Conservation (phyloP, 2,329 filamentous ascomycete species). For the Penicillium italicum region DNA sequence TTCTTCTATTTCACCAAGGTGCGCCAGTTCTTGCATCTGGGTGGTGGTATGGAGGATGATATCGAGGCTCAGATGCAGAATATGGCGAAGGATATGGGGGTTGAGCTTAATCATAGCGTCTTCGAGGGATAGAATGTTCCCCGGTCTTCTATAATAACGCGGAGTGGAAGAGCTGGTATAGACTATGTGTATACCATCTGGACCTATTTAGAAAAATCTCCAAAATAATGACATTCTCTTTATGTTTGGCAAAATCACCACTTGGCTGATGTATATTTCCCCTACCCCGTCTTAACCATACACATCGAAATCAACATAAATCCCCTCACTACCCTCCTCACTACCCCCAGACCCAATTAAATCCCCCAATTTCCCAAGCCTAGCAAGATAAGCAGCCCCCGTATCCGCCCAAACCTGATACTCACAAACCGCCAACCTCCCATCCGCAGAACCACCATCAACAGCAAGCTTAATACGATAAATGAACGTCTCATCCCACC, state of each 20-base stretch:
- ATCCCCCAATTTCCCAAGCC: slow-evolving; percentile 22
- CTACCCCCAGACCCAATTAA: not conserved
- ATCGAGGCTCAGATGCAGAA: slow-evolving; percentile 82
- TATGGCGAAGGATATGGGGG: slow-evolving; percentile 85
- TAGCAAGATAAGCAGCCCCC: slow-evolving; percentile 43
- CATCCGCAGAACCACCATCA: slow-evolving; percentile 15
- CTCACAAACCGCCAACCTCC: slow-evolving; percentile 33
- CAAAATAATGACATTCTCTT: not conserved
- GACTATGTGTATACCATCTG: slow-evolving; percentile 4
- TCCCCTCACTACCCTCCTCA: not conserved
- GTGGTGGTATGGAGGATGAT: slow-evolving; percentile 89
- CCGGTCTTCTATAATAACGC: not conserved
- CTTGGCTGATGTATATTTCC: not conserved
- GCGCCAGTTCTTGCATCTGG: slow-evolving; percentile 70
- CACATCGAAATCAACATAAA: not conserved
- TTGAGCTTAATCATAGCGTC: slow-evolving; percentile 82
- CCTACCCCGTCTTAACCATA: not conserved
- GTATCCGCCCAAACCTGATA: slow-evolving; percentile 47
- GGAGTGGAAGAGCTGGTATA: not conserved
- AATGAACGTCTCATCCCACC: slow-evolving; percentile 42
- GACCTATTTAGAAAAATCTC: slow-evolving; percentile 7
- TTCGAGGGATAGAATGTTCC: slow-evolving; percentile 67
- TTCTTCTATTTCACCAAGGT: slow-evolving; percentile 79
- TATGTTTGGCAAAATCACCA: too few species aligned
- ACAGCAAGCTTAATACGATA: slow-evolving; percentile 39